Evolutionary conservation across 192 early-diverging fungal species (phyloP).

Genomic region (Podila verticillata): DNA sequence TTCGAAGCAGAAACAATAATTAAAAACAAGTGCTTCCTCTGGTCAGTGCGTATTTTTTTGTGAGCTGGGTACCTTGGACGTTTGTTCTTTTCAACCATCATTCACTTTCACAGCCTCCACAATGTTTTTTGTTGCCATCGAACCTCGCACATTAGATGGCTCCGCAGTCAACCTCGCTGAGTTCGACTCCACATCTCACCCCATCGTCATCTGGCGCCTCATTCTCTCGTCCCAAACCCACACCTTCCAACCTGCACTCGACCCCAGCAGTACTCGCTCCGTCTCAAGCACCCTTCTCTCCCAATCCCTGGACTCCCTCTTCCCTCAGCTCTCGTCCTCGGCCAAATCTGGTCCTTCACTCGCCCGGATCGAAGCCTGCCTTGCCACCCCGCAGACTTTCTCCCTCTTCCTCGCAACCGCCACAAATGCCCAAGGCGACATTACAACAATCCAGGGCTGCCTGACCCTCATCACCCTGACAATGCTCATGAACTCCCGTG

Average conservation of each 20-base stretch:
- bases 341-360: slow-evolving; percentile 12
- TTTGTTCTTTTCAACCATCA: too few species aligned
- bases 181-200: not conserved
- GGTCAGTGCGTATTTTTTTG: too few species aligned
- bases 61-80: too few species aligned
- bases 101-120: not conserved
- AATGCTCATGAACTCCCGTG: slow-evolving; percentile 53
- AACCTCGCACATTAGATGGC: not conserved
- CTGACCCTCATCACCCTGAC: slow-evolving; percentile 43
- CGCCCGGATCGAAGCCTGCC: slow-evolving; percentile 13
- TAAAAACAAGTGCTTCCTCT: too few species aligned
- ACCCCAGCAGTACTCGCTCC: not conserved
- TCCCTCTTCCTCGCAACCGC: slow-evolving; percentile 36
- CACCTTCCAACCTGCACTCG: not conserved
- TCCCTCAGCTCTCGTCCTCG: slow-evolving; percentile 29
- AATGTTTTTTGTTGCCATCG: not conserved
- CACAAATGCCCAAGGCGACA: not conserved
- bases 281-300: slow-evolving; percentile 1
- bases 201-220: slow-evolving; percentile 33
- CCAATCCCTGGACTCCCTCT: slow-evolving; percentile 15
- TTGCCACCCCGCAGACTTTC: slow-evolving; percentile 19
- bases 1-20: too few species aligned
- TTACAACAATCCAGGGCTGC: slow-evolving; percentile 46
- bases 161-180: not conserved
- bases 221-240: not conserved